Percentiles rank a stretch among this genome's conserved stretches.
Conservation (phyloP, 2,329 filamentous ascomycete genomes). For the Xylaria sp. region DNA sequence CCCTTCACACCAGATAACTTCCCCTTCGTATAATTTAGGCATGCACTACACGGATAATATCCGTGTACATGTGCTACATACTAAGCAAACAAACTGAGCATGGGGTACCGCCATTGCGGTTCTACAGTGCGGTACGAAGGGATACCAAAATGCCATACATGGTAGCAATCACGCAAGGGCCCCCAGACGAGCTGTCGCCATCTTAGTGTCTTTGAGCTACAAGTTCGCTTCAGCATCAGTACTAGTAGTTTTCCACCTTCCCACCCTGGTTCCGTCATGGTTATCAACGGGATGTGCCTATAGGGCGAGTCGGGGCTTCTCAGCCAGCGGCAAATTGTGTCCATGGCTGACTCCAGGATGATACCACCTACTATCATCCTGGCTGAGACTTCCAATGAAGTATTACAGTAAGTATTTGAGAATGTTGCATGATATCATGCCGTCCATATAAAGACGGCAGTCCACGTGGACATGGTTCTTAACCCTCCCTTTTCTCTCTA, state of each 20-base stretch:
- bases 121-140: conserved; percentile 10
- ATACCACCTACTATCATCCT: neutral
- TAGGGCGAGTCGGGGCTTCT: conserved; percentile 19
- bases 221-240: neutral
- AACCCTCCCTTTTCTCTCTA: neutral
- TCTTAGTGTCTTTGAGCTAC: conserved; percentile 13
- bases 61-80: neutral
- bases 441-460: conserved; percentile 6
- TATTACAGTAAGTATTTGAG: conserved; percentile 18
- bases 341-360: conserved; percentile 3
- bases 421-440: neutral
- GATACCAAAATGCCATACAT: conserved; percentile 29
- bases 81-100: neutral
- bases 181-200: conserved; percentile 13
- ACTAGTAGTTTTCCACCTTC: conserved; percentile 12
- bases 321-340: conserved; percentile 8
- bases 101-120: neutral
- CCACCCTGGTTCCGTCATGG: conserved; percentile 11
- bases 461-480: conserved; percentile 1
- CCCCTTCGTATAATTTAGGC: neutral
- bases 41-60: neutral
- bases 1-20: conserved; percentile 5
- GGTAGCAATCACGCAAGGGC: conserved; percentile 30
- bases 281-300: neutral
- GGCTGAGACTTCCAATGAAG: neutral